Base-by-base conservation (phyloP, 805 yeast species). In the Myxozyma geophila region DNA sequence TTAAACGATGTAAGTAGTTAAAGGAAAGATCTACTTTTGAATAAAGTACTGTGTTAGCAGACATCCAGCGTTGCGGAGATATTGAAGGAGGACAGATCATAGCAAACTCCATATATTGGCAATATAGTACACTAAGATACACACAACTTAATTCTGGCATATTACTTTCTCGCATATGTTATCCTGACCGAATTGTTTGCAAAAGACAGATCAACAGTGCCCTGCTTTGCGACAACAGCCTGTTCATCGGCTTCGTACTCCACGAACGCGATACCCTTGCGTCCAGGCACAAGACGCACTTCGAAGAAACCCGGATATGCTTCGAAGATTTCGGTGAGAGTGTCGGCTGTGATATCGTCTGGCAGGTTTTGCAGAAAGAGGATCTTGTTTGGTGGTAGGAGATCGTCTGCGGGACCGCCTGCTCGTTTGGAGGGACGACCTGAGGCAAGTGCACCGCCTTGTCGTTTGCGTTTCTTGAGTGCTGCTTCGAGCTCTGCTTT, bases 361-460 rank as follows among this genome's bases (percentile, higher is more conserved):
- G 92, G 87, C 53, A 92, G 74, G 52, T 84, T 80, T 67, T 91
- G 95, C 13, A 90, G 73, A 58, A 92, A 80, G 41, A 92, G 75
- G 5, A 85, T 80, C 59, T 84, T 87, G 76, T 90, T 84, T 0
- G 97, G 95, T 17, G 91, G 91, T 33, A 81, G 71, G 17, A 56
- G 52, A 19, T 67, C 66, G 53, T 70, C 67, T 35, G 67, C 67
- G 66, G 73, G 21, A 68, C 62, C 66, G 48, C 55, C 52, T 46
- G 62, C 50, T 37, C 54, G 58, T 60, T 70, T 66, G 37, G 67
- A 54, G 28, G 69, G 48, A 36, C 64, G 60, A 12, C 59, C 54
- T 10, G 50, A 35, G 40, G 64, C 46, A 28, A 58, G 48, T 19
- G 59, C 63, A 41, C 68, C 63, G n/a, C 69, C 70, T 39, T 57